These are phyloP conservation scores for Rhizoctonia solani DNA, from an alignment of 1,284 basidiomycete genomes.

Conservation along the genomic window DNA sequence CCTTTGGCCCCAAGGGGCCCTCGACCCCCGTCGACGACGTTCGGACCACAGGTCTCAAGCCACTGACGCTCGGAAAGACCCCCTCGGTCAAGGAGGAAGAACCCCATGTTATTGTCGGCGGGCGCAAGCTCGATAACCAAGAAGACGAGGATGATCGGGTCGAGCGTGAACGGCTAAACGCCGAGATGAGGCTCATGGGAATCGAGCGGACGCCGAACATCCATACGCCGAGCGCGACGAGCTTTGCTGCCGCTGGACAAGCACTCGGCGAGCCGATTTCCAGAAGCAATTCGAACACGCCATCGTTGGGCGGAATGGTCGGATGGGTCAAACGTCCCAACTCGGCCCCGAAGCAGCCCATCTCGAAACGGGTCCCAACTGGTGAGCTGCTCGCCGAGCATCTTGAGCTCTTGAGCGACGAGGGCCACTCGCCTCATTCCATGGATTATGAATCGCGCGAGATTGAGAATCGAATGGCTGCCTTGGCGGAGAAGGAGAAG, in stretches of 20 bases:
- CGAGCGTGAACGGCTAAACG: slow-evolving; percentile 81
- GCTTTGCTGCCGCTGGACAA: slow-evolving; percentile 45
- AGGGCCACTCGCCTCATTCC: slow-evolving; percentile 48
- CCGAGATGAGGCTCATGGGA: slow-evolving; percentile 91
- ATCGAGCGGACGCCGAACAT: slow-evolving; percentile 54
- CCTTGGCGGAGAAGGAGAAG: slow-evolving; percentile 74
- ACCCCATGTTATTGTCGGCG: slow-evolving; percentile 41
- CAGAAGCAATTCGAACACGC: neutral
- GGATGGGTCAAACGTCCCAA: slow-evolving; percentile 41
- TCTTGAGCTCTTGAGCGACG: slow-evolving; percentile 55
- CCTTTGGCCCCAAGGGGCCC: slow-evolving; percentile 60
- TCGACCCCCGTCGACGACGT: slow-evolving; percentile 58
- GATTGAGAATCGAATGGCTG: slow-evolving; percentile 70
- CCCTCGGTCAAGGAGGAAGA: neutral
- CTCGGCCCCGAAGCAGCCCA: slow-evolving; percentile 49
- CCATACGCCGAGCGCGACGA: slow-evolving; percentile 49
- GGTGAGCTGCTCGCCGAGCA: slow-evolving; percentile 44
- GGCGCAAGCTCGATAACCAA: slow-evolving; percentile 73
- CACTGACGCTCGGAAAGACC: slow-evolving; percentile 57
- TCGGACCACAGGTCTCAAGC: slow-evolving; percentile 56
- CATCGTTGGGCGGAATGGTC: neutral
- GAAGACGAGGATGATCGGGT: slow-evolving; percentile 88
- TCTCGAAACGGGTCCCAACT: slow-evolving; percentile 48
- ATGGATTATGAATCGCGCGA: slow-evolving; percentile 70
- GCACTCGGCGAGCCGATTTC: slow-evolving; percentile 30